Base-by-base conservation (phyloP, 108 stramenopile species). In the Skeletonema marinoi region DNA sequence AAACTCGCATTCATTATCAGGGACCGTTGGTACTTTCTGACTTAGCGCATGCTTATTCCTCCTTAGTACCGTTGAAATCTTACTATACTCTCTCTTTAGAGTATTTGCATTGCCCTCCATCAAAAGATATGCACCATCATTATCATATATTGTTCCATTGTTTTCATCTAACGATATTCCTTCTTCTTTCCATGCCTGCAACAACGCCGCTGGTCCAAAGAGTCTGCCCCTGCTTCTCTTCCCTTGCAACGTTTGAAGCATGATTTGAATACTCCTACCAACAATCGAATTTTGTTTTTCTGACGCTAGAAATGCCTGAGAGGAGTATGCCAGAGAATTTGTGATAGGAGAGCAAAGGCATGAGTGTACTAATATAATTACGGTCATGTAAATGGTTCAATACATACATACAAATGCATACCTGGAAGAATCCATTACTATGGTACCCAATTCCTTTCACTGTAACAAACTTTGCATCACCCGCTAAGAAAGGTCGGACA, bases 381-480 rank as follows among this genome's bases (percentile, higher is more conserved):
- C 33, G 6, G 25, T 0, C 25, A 25, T 25, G 25, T 25, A 25
- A 25, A 25, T 25, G 25, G 25, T 25, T 25, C 25, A 25, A 25
- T 25, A 25, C 25, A 25, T 0, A 25, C 25, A 25, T 25, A 35
- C 33, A 35, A 35, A 41, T 41, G 7, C 39, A 41, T 41, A 41
- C 74, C 30, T 75, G 74, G 59, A 75, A 75, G 59, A 75, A 75
- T 59, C 66, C 74, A 8, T 67, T 32, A 1, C 1, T 16, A 0
- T 25, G 62, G 13, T 33, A 60, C 3, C 59, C 74, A 60, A 59
- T 30, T 0, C 74, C 66, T 66, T 67, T 68, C 41, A 75, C 74
- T 33, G 74, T 75, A 59, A 75, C 74, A 58, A 75, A 67, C 25
- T 59, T 68, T 0, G 66, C 51, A 56, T 68, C 50, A 1, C 12